Base-by-base conservation (phyloP, 306 rosid genomes). In the Heteromeles arbutifolia region DNA sequence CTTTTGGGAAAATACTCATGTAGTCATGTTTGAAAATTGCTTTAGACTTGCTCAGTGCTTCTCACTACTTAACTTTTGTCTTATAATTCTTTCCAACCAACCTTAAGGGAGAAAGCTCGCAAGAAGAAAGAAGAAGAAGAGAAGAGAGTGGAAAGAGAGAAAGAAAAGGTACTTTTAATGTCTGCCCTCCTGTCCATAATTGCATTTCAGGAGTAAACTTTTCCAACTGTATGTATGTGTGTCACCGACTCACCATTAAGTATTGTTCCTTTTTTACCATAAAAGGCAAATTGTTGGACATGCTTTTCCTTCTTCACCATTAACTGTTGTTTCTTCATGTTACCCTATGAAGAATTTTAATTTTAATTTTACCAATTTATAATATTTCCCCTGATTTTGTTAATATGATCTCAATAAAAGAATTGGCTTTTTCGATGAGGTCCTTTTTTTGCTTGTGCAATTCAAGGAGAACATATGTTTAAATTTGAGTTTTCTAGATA, bases 51-150 rank as follows among this genome's bases (percentile, higher is more conserved):
- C 65, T 58, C 74, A 15, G 72, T 66, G 31, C 74, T n/a, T 53
- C 22, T 61, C 54, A 53, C 56, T 73, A 50, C 58, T 72, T 43
- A 57, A 58, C 73, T 65, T 17, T 69, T 59, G 26, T 24, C 75
- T 71, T 11, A 65, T 69, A 48, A 58, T 81, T 64, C 43, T 72
- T 69, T 32, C 44, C 39, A 11, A 78, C 80, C 31, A 43, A 67
- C 62, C 71, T 86, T 10, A 77, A 92, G 99, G 93, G 99, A 95
- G 91, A 91, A 78, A 74, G 99, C 97, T 78, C 97, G 97, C 72
- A 92, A 95, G 93, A 95, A 90, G 93, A 95, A 95, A 88, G 97
- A 95, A 87, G 99, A 95, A 84, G 97, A 92, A 73, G 99, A 92
- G 74, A 95, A 84, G 89, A 90, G 78, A 80, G 70, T 4, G 58